Evolutionary conservation across 2,329 filamentous ascomycete genomes (phyloP).

Genomic region (Ophiocordyceps camponoti-leonardi): DNA sequence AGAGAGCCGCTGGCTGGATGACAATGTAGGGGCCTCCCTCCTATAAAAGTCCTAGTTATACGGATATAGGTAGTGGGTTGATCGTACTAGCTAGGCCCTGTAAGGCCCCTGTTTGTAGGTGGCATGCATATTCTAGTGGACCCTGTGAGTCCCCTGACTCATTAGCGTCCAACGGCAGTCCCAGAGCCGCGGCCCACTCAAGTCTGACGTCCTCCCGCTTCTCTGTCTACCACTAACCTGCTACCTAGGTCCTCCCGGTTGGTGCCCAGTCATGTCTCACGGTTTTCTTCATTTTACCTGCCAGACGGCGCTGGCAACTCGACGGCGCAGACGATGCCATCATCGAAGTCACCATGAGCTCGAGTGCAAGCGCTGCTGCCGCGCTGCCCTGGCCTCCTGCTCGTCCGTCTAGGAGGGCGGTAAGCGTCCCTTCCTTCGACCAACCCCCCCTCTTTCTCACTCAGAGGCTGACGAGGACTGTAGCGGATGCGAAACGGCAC

Average conservation of each 20-base stretch:
- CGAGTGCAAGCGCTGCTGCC: constrained; percentile 13
- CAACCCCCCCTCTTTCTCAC: background rate
- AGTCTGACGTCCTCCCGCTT: background rate
- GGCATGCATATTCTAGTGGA: too few relatives aligned
- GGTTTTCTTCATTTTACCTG: background rate
- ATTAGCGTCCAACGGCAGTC: too few relatives aligned
- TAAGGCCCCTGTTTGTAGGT: too few relatives aligned
- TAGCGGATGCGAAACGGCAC: constrained; percentile 70
- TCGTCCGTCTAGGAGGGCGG: constrained; percentile 27
- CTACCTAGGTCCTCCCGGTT: background rate
- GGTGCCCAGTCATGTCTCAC: background rate
- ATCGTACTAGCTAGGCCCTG: too few relatives aligned
- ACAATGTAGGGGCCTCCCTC: too few relatives aligned
- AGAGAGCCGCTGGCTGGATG: too few relatives aligned
- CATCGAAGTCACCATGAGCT: constrained; percentile 22
- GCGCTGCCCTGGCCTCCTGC: constrained; percentile 22
- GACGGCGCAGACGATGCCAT: background rate
- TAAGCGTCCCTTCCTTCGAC: constrained; percentile 10
- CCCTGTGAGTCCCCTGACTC: too few relatives aligned
- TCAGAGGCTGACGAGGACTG: background rate
- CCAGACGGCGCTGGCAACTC: background rate
- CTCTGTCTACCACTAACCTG: background rate
- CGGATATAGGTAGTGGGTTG: too few relatives aligned
- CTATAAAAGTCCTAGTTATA: too few relatives aligned
- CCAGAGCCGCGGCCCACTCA: too few relatives aligned